Conservation (phyloP, 2,329 filamentous ascomycete species). For the Fusarium burgessii region DNA sequence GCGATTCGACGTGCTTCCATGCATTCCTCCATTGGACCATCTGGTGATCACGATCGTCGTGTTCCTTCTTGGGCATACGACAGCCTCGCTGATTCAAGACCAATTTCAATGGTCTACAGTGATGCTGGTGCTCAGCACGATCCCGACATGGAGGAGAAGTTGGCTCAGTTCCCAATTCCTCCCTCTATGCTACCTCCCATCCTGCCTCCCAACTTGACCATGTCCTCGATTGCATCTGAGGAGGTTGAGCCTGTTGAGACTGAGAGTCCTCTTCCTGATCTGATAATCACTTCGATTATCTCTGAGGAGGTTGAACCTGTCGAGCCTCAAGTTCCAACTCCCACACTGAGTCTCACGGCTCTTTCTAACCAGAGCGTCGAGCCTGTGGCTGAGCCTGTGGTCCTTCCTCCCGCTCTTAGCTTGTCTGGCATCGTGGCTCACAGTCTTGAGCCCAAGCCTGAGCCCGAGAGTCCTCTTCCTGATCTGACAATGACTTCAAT, state of each 20-base stretch:
- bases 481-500: constrained; percentile 46
- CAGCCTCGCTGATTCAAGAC: constrained; percentile 51
- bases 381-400: constrained; percentile 55
- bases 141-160: constrained; percentile 62
- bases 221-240: constrained; percentile 61
- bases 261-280: constrained; percentile 42
- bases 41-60: constrained; percentile 40
- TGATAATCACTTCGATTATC: constrained; percentile 46
- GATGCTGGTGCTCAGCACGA: constrained; percentile 66
- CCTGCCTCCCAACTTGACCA: constrained; percentile 53
- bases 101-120: constrained; percentile 65
- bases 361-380: constrained; percentile 56
- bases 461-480: constrained; percentile 49
- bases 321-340: too few relatives aligned
- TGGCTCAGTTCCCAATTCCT: constrained; percentile 67
- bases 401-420: too few relatives aligned
- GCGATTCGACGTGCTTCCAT: constrained; percentile 56
- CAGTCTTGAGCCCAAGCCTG: too few relatives aligned
- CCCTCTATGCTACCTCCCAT: constrained; percentile 57
- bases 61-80: constrained; percentile 43
- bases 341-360: constrained; percentile 50
- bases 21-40: constrained; percentile 55
- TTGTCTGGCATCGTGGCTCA: too few relatives aligned
- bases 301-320: constrained; percentile 48
- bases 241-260: constrained; percentile 59